Evolutionary conservation across 108 stramenopile genomes (phyloP), one percentile per base, ranked within the genome.

Genomic region (Ochromonas danica): DNA sequence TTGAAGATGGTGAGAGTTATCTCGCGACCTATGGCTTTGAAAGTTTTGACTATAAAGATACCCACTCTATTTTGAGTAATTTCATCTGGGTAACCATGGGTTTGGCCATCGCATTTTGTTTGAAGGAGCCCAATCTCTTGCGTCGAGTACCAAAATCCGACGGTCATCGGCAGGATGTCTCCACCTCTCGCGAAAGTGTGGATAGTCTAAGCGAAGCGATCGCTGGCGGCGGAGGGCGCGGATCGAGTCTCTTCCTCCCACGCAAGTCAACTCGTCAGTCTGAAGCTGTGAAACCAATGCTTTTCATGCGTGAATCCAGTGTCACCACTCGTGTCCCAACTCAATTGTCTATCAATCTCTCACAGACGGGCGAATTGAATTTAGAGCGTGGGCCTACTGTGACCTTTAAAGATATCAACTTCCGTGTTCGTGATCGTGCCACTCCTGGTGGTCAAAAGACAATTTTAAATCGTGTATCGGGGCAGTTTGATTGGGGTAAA

Each of bases 401-500:
- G 40, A 6, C 22, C 3, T 75, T 75, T 41, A 45, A 60, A 36
- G 45, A 60, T 28, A 38, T 75, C 27, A 57, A 6, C 14, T 75
- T 35, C 51, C 31, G 25, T 6, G 40, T 75, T 10, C 72, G 45
- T 36, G 72, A 75, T 36, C 36, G 72, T 10, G 22, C 14, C 40
- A 42, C 45, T 27, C 40, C 72, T 27, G n/a, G 6, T 36, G 35
- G 72, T 36, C 6, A 75, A 3, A 75, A 75, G 31, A 36, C 31
- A 10, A 41, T 75, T 6, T 41, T 75, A 33, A 45, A 75, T 41
- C 36, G 30, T 36, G 51, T 75, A 6, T 30, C 72, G 17, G 72
- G 72, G 3, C 40, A 14, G 31, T 75, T 75, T 36, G 72, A 75
- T 36, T 75, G 72, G 72, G 72, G 72, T 41, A 75, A 75, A 41